Base-by-base conservation (phyloP, 495 filamentous ascomycete species). In the Saxophila tyrrhenica region DNA sequence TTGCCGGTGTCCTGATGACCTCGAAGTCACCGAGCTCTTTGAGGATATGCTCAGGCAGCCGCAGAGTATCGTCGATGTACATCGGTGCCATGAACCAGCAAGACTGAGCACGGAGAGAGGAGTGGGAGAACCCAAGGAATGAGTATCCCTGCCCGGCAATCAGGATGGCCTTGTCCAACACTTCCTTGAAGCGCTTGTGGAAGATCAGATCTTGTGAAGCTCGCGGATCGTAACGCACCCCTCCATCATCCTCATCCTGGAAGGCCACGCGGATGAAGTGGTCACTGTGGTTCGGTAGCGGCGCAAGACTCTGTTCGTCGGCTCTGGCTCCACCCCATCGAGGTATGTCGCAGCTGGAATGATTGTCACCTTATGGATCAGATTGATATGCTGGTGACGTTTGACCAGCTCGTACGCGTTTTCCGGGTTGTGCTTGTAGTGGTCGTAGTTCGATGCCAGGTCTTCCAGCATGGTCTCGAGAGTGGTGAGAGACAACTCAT, bases 61-160 rank as follows among this genome's bases (percentile, higher is more conserved):
- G 67, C 0, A 78, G 57, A 1, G 57, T 25, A 0, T 63, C 62
- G 0, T 80, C 56, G 24, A 48, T 21, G 25, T 47, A 13, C 57
- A 94, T 89, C 0, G 82, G 77, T 0, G 85, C 80, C 68, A 82
- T 81, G 56, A 89, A 87, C 85, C 85, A 89, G 45, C 76, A 80
- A 0, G 80, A 77, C 51, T 85, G 83, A 8, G 73, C 65, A 10
- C 85, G 72, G 25, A 94, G 72, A 0, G 85, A 88, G 0, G 85
- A 89, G 64, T 89, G 85, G 0, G 86, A 90, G 62, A 90, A 94
- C 1, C 87, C 87, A 0, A 91, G 70, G 60, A 91, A 91, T 7
- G 66, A 63, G 61, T 80, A 94, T 0, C 59, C 48, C 11, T 82
- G 74, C 3, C 81, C 85, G 15, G 75, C 84, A 39, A 92, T 79